Conservation (phyloP, 768 basidiomycete species). For the Clitopilus hobsonii region DNA sequence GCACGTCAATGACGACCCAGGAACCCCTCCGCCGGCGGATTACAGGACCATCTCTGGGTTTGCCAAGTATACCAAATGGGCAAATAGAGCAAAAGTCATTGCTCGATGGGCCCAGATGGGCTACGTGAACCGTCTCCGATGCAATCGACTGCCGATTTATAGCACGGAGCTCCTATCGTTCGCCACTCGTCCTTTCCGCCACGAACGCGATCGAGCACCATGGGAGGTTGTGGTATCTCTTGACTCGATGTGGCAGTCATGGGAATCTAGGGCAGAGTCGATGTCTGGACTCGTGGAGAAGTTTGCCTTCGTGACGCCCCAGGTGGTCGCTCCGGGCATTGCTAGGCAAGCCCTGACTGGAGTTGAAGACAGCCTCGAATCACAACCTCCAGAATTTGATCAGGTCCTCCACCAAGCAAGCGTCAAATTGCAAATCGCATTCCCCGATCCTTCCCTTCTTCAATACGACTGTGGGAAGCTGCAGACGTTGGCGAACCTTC, state of each 20-base stretch:
- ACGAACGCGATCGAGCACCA: conserved; percentile 27
- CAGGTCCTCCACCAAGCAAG: conserved; percentile 61
- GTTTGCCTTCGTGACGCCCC: conserved; percentile 80
- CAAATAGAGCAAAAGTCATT: conserved; percentile 44
- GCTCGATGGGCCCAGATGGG: conserved; percentile 66
- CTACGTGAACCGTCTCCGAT: conserved; percentile 73
- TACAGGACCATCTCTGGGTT: conserved; percentile 73
- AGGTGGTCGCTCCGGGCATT: conserved; percentile 72
- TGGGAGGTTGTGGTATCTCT: conserved; percentile 37
- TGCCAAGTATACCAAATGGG: conserved; percentile 43
- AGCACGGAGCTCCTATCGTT: conserved; percentile 40
- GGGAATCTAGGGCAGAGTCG: conserved; percentile 50
- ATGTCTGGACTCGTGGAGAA: conserved; percentile 51
- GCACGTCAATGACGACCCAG: conserved; percentile 47
- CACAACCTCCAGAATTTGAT: conserved; percentile 52
- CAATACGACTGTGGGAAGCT: conserved; percentile 98
- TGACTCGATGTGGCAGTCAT: conserved; percentile 59
- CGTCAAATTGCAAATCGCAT: conserved; percentile 89
- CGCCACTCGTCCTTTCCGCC: conserved; percentile 44
- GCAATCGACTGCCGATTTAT: conserved; percentile 43
- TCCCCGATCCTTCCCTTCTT: conserved; percentile 83
- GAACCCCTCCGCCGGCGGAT: conserved; percentile 69
- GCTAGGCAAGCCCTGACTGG: conserved; percentile 57
- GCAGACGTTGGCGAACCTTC: conserved; percentile 72
- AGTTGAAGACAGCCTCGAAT: conserved; percentile 17